Evolutionary conservation across 2,329 filamentous ascomycete species (phyloP).

Genomic region (Monosporascus sp.): DNA sequence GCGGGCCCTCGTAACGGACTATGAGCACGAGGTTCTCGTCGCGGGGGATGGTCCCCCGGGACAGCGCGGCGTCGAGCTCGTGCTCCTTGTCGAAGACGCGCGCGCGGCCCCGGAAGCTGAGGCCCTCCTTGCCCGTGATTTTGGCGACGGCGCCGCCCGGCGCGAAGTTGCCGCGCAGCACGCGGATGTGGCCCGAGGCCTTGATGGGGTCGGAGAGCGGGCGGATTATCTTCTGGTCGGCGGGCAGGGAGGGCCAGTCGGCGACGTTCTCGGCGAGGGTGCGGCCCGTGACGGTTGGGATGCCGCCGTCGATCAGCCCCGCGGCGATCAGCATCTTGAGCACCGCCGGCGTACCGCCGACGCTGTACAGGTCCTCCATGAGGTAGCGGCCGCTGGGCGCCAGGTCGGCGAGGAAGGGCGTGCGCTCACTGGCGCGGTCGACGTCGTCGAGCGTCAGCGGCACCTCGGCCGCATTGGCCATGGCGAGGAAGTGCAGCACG

Average conservation of each 20-base stretch:
- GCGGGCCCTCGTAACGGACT: conserved; percentile 89
- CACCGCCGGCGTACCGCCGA: conserved; percentile 69
- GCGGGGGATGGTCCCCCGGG: conserved; percentile 57
- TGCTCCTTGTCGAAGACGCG: conserved; percentile 84
- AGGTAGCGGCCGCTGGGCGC: conserved; percentile 79
- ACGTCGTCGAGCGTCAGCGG: conserved; percentile 75
- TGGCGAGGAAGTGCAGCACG: conserved; percentile 82
- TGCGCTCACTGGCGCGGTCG: conserved; percentile 73
- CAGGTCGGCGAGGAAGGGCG: conserved; percentile 80
- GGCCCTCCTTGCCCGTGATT: conserved; percentile 92
- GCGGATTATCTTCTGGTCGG: conserved; percentile 73
- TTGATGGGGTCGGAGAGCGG: conserved; percentile 72
- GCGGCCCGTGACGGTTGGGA: conserved; percentile 69
- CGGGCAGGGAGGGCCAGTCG: conserved; percentile 55
- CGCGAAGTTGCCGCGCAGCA: conserved; percentile 81
- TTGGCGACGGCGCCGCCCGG: conserved; percentile 89
- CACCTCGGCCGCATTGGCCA: conserved; percentile 80
- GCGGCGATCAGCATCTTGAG: conserved; percentile 69
- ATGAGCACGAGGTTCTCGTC: conserved; percentile 82
- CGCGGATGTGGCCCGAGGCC: conserved; percentile 77
- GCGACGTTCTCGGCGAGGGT: conserved; percentile 69
- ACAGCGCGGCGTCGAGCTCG: conserved; percentile 69
- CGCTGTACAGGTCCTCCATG: conserved; percentile 73
- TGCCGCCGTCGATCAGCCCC: conserved; percentile 62
- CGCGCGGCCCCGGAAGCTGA: conserved; percentile 73